A percentile compares a stretch with the other conserved stretches of the same genome.
Evolutionary conservation across 805 yeast genomes (phyloP).

Genomic region (Metahyphopichia silvanorum): DNA sequence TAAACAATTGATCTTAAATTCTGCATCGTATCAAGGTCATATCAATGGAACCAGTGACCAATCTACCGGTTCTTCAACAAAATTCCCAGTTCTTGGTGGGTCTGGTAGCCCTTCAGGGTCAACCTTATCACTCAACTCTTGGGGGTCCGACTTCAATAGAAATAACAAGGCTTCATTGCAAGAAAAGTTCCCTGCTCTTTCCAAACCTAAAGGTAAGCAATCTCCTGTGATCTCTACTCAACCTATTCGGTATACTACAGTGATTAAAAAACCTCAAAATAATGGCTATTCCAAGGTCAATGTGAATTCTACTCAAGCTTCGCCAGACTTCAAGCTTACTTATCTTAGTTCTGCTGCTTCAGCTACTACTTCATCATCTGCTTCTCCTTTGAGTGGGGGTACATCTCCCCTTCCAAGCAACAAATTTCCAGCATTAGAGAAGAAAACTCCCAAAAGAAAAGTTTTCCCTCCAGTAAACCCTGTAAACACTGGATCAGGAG

Average conservation of each 20-base stretch:
- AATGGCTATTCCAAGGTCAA: constrained; percentile 19
- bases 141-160: constrained; percentile 18
- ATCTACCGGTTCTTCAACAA: too few relatives aligned
- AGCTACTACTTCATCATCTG: constrained; percentile 15
- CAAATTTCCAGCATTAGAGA: constrained; percentile 49
- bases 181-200: constrained; percentile 32
- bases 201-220: constrained; percentile 10
- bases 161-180: constrained; percentile 20
- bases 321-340: constrained; percentile 21
- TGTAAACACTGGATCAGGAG: constrained; percentile 16
- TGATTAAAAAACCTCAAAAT: constrained; percentile 18
- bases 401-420: constrained; percentile 13
- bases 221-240: constrained; percentile 3
- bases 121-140: constrained; percentile 12
- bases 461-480: constrained; percentile 61
- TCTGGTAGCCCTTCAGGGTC: not conserved
- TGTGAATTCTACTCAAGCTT: constrained; percentile 16
- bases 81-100: constrained; percentile 50
- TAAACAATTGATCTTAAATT: constrained; percentile 26
- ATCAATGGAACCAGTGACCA: constrained; percentile 19
- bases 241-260: constrained; percentile 36
- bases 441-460: constrained; percentile 34
- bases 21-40: not conserved
- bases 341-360: constrained; percentile 9
- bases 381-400: constrained; percentile 3